Conservation (phyloP, 768 basidiomycete genomes). For the Floccularia luteovirens region DNA sequence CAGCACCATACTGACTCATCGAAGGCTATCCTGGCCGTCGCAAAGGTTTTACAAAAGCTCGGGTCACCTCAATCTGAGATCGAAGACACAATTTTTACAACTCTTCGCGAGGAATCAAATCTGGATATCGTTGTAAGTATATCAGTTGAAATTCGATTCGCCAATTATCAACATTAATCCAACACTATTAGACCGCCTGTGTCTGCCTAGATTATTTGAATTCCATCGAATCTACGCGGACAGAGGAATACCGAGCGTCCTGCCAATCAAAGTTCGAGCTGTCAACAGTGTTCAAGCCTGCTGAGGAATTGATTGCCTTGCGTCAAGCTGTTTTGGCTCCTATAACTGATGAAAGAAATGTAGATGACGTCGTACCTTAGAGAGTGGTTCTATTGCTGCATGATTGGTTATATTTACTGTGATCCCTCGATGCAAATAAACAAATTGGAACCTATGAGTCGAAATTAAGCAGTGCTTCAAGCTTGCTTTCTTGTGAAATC, state of each 20-base stretch:
- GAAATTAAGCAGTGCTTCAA: no score
- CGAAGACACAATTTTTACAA: constrained; percentile 47
- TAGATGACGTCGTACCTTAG: constrained; percentile 4
- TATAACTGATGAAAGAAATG: background rate
- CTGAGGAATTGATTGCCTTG: constrained; percentile 39
- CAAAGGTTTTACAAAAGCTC: constrained; percentile 44
- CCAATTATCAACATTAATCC: background rate
- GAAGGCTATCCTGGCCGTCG: constrained; percentile 52
- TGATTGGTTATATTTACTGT: background rate
- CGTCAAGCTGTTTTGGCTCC: constrained; percentile 17
- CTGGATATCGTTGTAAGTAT: constrained; percentile 44
- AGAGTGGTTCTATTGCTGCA: background rate
- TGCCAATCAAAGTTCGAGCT: constrained; percentile 48
- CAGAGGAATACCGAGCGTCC: constrained; percentile 52
- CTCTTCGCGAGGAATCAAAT: constrained; percentile 31
- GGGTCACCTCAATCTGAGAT: constrained; percentile 47
- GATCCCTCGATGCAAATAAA: no score
- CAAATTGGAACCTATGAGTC: no score
- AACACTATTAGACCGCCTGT: constrained; percentile 40
- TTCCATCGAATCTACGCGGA: constrained; percentile 40
- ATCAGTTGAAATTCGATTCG: no score
- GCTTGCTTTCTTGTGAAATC: no score
- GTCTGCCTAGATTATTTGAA: constrained; percentile 40
- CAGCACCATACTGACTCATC: constrained; percentile 50
- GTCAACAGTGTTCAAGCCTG: constrained; percentile 61